Evolutionary conservation across 306 rosid species (phyloP), one percentile per base, ranked within the genome.

Genomic region (Prunus salicina): DNA sequence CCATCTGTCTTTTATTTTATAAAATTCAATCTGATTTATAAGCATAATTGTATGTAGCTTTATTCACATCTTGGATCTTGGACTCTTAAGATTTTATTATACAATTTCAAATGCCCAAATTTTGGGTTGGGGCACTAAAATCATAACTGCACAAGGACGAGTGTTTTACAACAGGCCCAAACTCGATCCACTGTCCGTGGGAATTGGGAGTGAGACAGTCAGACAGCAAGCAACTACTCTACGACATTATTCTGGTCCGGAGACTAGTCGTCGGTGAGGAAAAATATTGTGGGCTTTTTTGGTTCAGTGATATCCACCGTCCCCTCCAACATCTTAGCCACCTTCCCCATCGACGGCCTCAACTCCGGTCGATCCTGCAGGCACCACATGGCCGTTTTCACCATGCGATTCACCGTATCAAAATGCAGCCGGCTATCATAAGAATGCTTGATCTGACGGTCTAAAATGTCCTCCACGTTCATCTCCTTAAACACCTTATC

Each of bases 321-420:
- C 69, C 97, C 97, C 84, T 95, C 98, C 50, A 95, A 45, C 97
- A 95, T 90, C 90, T 92, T 95, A n/a, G 97, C 96, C 16, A 90
- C 97, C 47, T 95, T 90, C 9, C 98, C 98, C 98, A 95, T 95
- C 1, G 98, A 80, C 15, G 97, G 98, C 80, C 98, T 87, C 80
- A 70, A 65, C 79, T 95, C 97, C 52, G 96, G 96, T 51, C 87
- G 84, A 30, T 86, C 91, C 18, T 95, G 97, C 19, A 95, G 85
- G 80, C 98, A 95, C 98, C 98, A 92, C 93, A 95, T 92, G 0
- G 98, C 92, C 15, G 98, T 92, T 82, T 86, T 84, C 12, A 95
- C 91, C 98, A 95, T 95, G 11, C 97, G 86, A 62, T 92, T 86
- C 30, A 95, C 89, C 86, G 88, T 70, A 0, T 85, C 90, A 53